Conservation (phyloP, 2,329 filamentous ascomycete species). For the Diaporthe sp. region DNA sequence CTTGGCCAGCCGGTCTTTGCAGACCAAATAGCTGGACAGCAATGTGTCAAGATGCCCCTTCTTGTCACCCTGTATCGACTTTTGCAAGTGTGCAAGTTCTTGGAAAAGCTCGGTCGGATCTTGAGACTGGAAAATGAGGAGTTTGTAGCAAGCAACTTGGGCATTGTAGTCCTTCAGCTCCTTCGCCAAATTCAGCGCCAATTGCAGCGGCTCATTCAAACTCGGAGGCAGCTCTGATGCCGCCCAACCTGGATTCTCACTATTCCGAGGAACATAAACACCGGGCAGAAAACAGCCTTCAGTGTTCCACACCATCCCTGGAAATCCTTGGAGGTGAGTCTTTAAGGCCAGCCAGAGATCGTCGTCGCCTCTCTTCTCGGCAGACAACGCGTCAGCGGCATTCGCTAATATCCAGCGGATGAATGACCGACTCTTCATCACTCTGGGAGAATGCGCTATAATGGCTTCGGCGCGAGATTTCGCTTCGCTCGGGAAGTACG, state of each 20-base stretch:
- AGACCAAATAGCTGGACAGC: background rate
- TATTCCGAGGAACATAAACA: background rate
- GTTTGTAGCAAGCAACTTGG: constrained; percentile 9
- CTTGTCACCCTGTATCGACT: background rate
- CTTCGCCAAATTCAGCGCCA: constrained; percentile 17
- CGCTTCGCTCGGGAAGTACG: background rate
- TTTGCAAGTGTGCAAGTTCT: background rate
- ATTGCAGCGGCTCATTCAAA: background rate
- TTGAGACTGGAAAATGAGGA: constrained; percentile 10
- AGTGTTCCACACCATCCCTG: background rate
- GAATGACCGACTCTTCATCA: constrained; percentile 15
- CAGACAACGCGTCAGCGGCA: background rate
- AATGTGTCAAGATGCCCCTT: background rate
- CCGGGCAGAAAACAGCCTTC: background rate
- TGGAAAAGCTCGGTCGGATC: constrained; percentile 5
- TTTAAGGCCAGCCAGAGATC: background rate
- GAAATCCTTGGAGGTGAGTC: background rate
- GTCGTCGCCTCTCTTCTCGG: background rate
- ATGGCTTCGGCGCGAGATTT: constrained; percentile 10
- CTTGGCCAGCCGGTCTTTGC: background rate
- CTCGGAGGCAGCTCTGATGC: background rate
- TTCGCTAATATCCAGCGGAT: constrained; percentile 10
- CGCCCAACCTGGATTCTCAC: background rate
- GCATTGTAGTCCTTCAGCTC: constrained; percentile 8
- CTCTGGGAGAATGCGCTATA: background rate